A percentile compares a stretch with the other conserved stretches of the same genome.
Conservation (phyloP, 148 eudicot genomes). For the Linanthus parryae region DNA sequence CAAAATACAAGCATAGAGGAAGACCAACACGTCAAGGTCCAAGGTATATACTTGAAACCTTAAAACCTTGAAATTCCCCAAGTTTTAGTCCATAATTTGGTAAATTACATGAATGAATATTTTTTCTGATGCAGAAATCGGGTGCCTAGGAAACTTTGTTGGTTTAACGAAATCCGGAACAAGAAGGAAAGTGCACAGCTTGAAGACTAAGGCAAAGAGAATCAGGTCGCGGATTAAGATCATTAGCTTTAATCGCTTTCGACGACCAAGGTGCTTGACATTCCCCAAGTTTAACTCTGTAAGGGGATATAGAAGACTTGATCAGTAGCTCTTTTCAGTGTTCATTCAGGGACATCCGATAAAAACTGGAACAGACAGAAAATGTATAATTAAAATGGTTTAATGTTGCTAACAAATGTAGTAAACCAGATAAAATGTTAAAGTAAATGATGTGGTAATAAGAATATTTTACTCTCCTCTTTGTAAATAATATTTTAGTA, state of each 20-base stretch:
- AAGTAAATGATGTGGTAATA: too few species aligned
- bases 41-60: constrained; percentile 28
- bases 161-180: constrained; percentile 30
- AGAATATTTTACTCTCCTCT: too few species aligned
- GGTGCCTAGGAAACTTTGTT: constrained; percentile 31
- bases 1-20: constrained; percentile 29
- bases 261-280: constrained; percentile 34
- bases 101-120: neutral
- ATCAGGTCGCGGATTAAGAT: constrained; percentile 56
- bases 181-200: constrained; percentile 23
- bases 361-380: constrained; percentile 8
- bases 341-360: constrained; percentile 6
- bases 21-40: constrained; percentile 27
- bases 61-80: neutral
- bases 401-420: too few species aligned
- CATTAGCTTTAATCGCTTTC: constrained; percentile 40
- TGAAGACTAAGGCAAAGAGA: constrained; percentile 53
- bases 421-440: too few species aligned
- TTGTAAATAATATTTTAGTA: too few species aligned
- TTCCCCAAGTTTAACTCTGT: constrained; percentile 40
- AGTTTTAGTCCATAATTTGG: neutral
- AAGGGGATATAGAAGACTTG: constrained; percentile 42
- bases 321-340: constrained; percentile 17
- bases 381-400: too few species aligned
- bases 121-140: constrained; percentile 37